Base-by-base conservation (phyloP, 2,329 filamentous ascomycete species). In the Calonectria leucothoes region DNA sequence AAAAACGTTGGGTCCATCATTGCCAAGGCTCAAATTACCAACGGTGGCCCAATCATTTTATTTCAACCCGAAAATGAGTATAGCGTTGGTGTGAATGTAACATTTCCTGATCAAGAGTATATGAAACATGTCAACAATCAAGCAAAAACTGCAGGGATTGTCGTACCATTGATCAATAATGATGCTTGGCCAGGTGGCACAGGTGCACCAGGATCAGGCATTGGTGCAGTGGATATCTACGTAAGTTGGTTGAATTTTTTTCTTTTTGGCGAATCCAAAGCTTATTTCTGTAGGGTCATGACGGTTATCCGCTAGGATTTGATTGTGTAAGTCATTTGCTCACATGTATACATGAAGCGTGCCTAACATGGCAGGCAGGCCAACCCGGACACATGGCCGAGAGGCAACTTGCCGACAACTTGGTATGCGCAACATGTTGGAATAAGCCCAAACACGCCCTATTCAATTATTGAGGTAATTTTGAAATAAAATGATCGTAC, bases 1-100 rank as follows among this genome's bases (percentile, higher is more conserved):
- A 82, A 87, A 8, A 87, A 91, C 11, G 88, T 96, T 63, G 90
- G 89, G 31, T 87, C 87, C 15, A 91, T 92, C 11, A 93, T 97
- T 76, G 93, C 94, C 5, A 90, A 92, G 69, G 92, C 91, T 0
- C 94, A 97, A 79, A 96, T 97, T 79, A 96, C 94, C 1, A 94
- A 96, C 66, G 94, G 94, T 0, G 95, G 95, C 0, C 94, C 94
- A 0, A 89, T 97, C 10, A 94, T 97, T 73, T 85, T 96, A 1
- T 89, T 94, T 51, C 95, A 97, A 82, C 93, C 94, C 0, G 95
- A 97, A 82, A 97, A 97, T 75, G 95, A 97, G 82, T 96, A 96
- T 80, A 92, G 89, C 1, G 83, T 86, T 23, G 87, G 87, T 1
- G 83, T 85, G 5, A 85, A 85, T 2, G 85, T 89, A 4, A 82